Evolutionary conservation across 306 rosid species (phyloP), one percentile per base, ranked within the genome.

Genomic region (Trifolium fragiferum): DNA sequence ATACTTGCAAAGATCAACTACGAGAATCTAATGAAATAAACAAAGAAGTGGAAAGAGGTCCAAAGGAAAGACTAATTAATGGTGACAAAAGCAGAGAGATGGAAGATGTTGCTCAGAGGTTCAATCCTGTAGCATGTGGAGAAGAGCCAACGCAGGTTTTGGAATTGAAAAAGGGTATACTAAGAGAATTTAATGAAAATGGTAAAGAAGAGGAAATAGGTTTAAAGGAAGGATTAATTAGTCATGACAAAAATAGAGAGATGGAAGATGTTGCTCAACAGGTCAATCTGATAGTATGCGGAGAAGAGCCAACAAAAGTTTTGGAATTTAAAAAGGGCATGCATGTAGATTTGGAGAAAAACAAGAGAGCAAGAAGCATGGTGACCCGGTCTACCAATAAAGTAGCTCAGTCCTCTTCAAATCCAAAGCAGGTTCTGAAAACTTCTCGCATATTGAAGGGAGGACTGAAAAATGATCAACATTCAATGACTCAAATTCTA

Each of bases 391-490:
- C 82, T 25, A 30, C 75, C 72, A 11, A 25, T 46, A 65, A 66
- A 70, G 25, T 55, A 21, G 54, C 57, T 35, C 72, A 68, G 40
- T 19, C 38, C 71, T 68, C 55, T 38, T 80, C 72, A 72, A 70
- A 27, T 64, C 74, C 75, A 69, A 81, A 84, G 68, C 82, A 46
- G 58, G 65, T 32, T 70, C 64, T 23, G 33, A 80, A 80, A 63
- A 67, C 84, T 44, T 72, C 75, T 5, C 23, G 59, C 59, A 76
- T 66, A 73, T 11, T 69, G 55, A 84, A 81, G 83, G 81, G 74
- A 46, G 73, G 78, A 49, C 77, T 14, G 69, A 82, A 53, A 63
- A 74, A 69, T 40, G 74, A 41, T 76, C 16, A 37, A 23, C 60
- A 71, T 27, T 63, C 69, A 3, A 74, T 57, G 75, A 50, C 72